Conservation (phyloP, 805 yeast species). For the Yarrowia osloensis region DNA sequence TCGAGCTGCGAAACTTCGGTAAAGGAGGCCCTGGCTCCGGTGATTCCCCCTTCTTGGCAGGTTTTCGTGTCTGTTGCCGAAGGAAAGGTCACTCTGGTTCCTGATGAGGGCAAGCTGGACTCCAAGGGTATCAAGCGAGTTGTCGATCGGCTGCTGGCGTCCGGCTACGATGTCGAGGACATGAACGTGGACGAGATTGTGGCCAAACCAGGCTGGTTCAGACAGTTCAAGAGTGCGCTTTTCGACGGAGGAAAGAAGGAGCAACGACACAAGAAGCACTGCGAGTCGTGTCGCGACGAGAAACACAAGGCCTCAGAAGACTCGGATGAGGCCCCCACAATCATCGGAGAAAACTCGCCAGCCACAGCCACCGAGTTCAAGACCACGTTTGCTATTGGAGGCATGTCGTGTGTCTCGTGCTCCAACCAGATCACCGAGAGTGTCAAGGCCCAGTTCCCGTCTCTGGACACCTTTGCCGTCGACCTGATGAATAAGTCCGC, state of each 20-base stretch:
- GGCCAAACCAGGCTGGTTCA: conserved; percentile 27
- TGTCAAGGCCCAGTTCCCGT: conserved; percentile 40
- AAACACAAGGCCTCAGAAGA: background rate
- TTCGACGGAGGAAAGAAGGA: conserved; percentile 7
- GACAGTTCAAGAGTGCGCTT: conserved; percentile 14
- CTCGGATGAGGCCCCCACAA: background rate
- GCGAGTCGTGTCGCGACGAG: conserved; percentile 5
- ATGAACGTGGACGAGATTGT: conserved; percentile 40
- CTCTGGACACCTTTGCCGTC: conserved; percentile 48
- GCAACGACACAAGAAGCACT: conserved; percentile 21
- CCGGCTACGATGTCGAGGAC: conserved; percentile 31
- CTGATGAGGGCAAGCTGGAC: conserved; percentile 15
- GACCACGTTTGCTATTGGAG: conserved; percentile 45
- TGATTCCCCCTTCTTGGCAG: conserved; percentile 18
- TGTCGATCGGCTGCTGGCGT: background rate
- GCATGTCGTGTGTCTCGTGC: conserved; percentile 73
- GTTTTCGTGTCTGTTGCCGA: conserved; percentile 18
- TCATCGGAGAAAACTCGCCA: background rate
- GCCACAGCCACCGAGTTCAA: conserved; percentile 7
- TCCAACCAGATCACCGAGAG: conserved; percentile 52
- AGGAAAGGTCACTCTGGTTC: conserved; percentile 23
- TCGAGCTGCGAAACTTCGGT: conserved; percentile 16
- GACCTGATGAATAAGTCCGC: conserved; percentile 57
- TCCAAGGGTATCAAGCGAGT: background rate
- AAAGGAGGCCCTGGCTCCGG: conserved; percentile 14